Conservation (phyloP, 176 grass and related monocot genomes). For the Avena atlantica region DNA sequence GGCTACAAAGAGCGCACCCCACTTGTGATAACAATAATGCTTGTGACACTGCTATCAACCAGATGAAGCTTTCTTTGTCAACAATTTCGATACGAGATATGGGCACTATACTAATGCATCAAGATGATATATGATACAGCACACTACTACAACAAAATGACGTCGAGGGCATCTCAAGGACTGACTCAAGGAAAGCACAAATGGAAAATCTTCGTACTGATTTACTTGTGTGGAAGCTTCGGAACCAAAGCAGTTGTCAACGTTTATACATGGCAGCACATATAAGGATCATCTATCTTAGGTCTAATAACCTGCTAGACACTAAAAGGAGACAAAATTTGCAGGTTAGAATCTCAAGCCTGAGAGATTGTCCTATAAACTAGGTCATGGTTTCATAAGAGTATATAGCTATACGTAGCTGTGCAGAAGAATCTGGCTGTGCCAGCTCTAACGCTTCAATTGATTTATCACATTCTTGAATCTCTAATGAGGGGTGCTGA, state of each 20-base stretch:
- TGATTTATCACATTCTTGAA: constrained; percentile 26
- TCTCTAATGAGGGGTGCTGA: background rate
- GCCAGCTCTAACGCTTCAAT: constrained; percentile 35
- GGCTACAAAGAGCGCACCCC: too few relatives aligned
- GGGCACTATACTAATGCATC: background rate
- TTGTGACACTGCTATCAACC: background rate
- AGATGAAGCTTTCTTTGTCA: background rate
- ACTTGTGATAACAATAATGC: too few relatives aligned
- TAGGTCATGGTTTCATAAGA: constrained; percentile 46
- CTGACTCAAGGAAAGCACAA: background rate
- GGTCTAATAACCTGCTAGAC: constrained; percentile 43
- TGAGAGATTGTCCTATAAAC: constrained; percentile 36
- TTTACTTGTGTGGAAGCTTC: constrained; percentile 25
- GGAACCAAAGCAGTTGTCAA: background rate
- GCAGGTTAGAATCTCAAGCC: constrained; percentile 46
- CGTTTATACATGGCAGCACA: constrained; percentile 43
- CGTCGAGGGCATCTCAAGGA: background rate
- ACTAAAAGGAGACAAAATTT: constrained; percentile 59
- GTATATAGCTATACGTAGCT: constrained; percentile 55
- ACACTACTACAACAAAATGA: background rate
- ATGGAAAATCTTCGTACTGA: background rate
- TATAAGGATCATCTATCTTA: constrained; percentile 35
- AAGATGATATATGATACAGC: background rate
- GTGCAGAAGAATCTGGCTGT: constrained; percentile 46
- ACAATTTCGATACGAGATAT: background rate